Percentiles rank a stretch among this genome's conserved stretches.
phyloP scores from a whole-genome alignment of 164 flowering plant genomes.

The Warburgia ugandensis region DNA sequence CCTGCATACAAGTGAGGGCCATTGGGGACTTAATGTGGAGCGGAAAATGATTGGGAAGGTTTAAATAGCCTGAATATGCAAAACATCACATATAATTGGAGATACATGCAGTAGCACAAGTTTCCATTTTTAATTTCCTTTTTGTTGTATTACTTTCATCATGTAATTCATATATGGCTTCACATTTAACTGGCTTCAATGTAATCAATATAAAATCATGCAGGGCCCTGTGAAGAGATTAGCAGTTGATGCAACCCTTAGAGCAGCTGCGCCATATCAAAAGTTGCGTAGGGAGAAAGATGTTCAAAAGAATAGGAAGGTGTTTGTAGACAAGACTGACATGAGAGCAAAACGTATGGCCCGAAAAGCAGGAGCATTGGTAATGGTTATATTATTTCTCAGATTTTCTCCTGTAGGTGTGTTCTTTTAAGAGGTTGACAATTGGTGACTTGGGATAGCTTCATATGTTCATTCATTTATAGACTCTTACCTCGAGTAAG shows the following conservation, averaged over 20 bases:
- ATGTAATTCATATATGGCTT: no score
- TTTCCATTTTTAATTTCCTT: background rate
- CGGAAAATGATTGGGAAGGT: no score
- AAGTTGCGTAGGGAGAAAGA: slow-evolving; percentile 77
- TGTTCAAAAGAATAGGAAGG: slow-evolving; percentile 51
- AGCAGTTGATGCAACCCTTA: slow-evolving; percentile 98
- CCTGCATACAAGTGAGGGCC: no score
- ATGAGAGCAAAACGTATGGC: slow-evolving; percentile 99
- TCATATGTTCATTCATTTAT: no score
- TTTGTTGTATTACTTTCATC: background rate
- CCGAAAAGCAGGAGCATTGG: slow-evolving; percentile 98
- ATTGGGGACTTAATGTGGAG: no score
- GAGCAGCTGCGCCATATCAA: slow-evolving; percentile 99
- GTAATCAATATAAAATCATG: slow-evolving; percentile 6
- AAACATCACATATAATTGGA: no score
- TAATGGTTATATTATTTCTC: slow-evolving; percentile 20
- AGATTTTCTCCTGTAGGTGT: background rate
- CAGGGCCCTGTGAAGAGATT: slow-evolving; percentile 96
- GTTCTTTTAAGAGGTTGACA: no score
- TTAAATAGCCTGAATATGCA: no score
- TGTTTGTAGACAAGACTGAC: slow-evolving; percentile 86
- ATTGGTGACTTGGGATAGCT: no score
- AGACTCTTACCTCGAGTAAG: no score
- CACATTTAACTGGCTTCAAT: background rate
- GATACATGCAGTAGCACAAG: no score